Evolutionary conservation across 306 rosid species (phyloP).

Genomic region (Senna siamea): DNA sequence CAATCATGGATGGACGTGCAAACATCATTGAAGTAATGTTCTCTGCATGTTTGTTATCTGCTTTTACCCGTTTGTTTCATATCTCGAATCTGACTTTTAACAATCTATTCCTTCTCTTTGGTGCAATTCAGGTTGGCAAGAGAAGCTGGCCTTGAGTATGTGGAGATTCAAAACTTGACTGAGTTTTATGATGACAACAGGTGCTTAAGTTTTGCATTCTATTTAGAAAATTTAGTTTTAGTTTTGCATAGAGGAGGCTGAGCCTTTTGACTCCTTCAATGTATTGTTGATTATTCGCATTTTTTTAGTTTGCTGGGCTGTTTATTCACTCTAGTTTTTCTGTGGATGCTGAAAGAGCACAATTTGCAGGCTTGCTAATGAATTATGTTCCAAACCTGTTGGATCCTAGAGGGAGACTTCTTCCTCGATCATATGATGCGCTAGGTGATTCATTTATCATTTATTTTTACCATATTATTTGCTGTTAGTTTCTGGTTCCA

Average conservation of each 20-base stretch:
- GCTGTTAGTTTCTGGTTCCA: conserved; percentile 11
- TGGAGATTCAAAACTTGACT: conserved; percentile 91
- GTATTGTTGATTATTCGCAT: conserved; percentile 15
- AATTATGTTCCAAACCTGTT: conserved; percentile 71
- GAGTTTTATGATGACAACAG: conserved; percentile 96
- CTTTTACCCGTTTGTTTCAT: conserved; percentile 13
- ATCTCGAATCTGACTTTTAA: conserved; percentile 22
- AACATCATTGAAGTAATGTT: not conserved
- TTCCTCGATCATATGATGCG: conserved; percentile 87
- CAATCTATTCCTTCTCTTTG: conserved; percentile 29
- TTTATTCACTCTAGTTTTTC: conserved; percentile 33
- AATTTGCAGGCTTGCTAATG: conserved; percentile 71
- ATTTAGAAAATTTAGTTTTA: not conserved
- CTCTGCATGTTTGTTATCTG: conserved; percentile 1
- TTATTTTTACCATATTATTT: conserved; percentile 25
- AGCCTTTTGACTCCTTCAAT: conserved; percentile 32
- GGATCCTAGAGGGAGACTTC: conserved; percentile 91
- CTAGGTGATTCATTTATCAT: conserved; percentile 60
- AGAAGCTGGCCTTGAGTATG: conserved; percentile 96
- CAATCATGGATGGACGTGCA: not conserved
- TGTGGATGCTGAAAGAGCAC: conserved; percentile 63
- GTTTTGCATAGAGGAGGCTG: not conserved
- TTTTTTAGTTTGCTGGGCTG: conserved; percentile 25
- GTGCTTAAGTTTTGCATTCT: conserved; percentile 47
- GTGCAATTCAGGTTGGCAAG: conserved; percentile 78